Evolutionary conservation across 495 filamentous ascomycete species (phyloP).

Genomic region (Pyronema domesticum): DNA sequence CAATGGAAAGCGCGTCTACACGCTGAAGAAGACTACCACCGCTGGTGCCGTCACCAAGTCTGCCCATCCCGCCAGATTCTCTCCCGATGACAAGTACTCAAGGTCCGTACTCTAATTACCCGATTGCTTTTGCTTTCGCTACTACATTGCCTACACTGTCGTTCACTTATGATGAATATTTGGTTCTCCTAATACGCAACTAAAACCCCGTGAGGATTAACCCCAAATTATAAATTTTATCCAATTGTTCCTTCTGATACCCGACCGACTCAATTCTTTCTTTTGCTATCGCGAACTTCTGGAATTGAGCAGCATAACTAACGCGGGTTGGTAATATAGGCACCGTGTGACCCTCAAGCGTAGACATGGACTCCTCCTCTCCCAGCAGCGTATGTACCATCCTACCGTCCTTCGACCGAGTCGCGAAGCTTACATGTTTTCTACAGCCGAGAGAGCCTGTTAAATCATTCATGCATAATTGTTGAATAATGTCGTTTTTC

Average conservation of each 20-base stretch:
- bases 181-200: slow-evolving; percentile 1
- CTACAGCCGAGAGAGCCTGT: no score
- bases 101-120: slow-evolving; percentile 31
- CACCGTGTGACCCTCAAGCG: slow-evolving; percentile 87
- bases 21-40: slow-evolving; percentile 57
- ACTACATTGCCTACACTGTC: background rate
- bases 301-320: background rate
- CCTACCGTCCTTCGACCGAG: no score
- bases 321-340: slow-evolving; percentile 26
- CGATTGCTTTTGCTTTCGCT: background rate
- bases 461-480: no score
- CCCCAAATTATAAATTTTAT: slow-evolving; percentile 13
- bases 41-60: slow-evolving; percentile 74
- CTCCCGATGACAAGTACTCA: slow-evolving; percentile 94
- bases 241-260: slow-evolving; percentile 28
- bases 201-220: slow-evolving; percentile 4
- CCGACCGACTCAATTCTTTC: background rate
- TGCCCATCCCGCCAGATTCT: slow-evolving; percentile 91
- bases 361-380: slow-evolving; percentile 71
- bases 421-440: no score
- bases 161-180: background rate
- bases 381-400: slow-evolving; percentile 47
- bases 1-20: slow-evolving; percentile 72
- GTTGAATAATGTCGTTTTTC: no score
- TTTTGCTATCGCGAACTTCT: background rate